Evolutionary conservation across 768 basidiomycete species (phyloP).

Genomic region (Kwoniella dejecticola): DNA sequence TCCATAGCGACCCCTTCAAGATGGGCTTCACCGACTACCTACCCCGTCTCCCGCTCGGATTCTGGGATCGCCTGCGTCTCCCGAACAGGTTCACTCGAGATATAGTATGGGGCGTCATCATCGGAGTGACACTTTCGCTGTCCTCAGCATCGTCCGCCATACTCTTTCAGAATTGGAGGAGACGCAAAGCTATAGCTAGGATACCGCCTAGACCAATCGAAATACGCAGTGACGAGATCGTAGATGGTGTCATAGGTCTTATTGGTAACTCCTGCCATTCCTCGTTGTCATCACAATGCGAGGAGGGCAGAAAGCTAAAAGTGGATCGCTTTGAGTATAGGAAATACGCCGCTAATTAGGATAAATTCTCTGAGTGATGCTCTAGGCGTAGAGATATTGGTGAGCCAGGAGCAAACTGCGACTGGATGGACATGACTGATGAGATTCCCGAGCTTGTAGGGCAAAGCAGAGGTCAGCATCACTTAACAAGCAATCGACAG

Average conservation of each 20-base stretch:
- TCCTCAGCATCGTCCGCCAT: conserved; percentile 68
- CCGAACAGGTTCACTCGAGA: conserved; percentile 40
- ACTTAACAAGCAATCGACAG: background rate
- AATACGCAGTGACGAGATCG: conserved; percentile 68
- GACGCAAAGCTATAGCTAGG: conserved; percentile 42
- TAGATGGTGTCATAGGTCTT: conserved; percentile 73
- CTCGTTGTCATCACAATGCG: background rate
- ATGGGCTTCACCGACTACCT: conserved; percentile 19
- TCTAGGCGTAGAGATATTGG: conserved; percentile 86
- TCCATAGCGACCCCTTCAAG: background rate
- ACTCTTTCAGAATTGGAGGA: conserved; percentile 62
- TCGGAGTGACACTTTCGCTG: conserved; percentile 76
- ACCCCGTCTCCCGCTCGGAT: conserved; percentile 4
- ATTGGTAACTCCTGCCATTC: conserved; percentile 67
- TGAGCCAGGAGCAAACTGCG: conserved; percentile 31
- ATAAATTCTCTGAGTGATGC: conserved; percentile 89
- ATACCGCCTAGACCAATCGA: conserved; percentile 53
- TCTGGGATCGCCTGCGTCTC: conserved; percentile 32
- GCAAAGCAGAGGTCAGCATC: conserved; percentile 79
- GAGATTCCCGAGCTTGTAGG: conserved; percentile 55
- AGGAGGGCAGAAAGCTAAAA: too few species aligned
- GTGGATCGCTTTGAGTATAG: conserved; percentile 59
- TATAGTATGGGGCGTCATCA: conserved; percentile 61
- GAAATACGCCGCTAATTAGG: conserved; percentile 89
- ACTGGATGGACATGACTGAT: background rate